Evolutionary conservation across 2,329 filamentous ascomycete genomes (phyloP).

Genomic region (Pezicula rhizophila): DNA sequence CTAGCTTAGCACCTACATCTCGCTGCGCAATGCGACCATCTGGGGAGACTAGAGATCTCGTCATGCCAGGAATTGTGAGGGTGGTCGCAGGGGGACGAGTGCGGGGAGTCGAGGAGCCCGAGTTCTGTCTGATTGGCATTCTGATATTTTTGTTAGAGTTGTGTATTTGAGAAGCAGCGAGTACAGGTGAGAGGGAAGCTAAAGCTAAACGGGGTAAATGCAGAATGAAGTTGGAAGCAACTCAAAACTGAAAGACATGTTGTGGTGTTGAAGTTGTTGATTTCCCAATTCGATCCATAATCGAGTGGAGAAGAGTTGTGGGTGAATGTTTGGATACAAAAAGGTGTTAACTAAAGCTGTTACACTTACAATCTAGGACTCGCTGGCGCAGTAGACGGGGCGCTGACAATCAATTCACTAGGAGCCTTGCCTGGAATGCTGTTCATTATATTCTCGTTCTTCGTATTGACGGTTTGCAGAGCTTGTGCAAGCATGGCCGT

Average conservation of each 20-base stretch:
- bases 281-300: not conserved
- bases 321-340: not conserved
- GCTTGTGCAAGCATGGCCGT: constrained; percentile 1
- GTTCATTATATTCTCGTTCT: constrained; percentile 4
- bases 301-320: not conserved
- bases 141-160: constrained; percentile 33
- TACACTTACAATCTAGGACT: constrained; percentile 27
- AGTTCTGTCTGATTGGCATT: constrained; percentile 65
- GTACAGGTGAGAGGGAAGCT: not conserved
- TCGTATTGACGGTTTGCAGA: constrained; percentile 1
- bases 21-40: constrained; percentile 90
- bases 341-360: not conserved
- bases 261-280: no score
- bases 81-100: constrained; percentile 83
- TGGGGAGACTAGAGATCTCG: constrained; percentile 88
- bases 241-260: not conserved
- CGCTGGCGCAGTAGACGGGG: constrained; percentile 23
- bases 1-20: constrained; percentile 92
- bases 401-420: constrained; percentile 17
- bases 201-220: not conserved
- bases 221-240: not conserved
- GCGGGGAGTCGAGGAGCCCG: constrained; percentile 70
- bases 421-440: constrained; percentile 9
- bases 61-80: constrained; percentile 93
- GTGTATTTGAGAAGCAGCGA: not conserved